Evolutionary conservation across 495 filamentous ascomycete genomes (phyloP), one percentile per base, ranked within the genome.

Genomic region (Filosporella fistucella): DNA sequence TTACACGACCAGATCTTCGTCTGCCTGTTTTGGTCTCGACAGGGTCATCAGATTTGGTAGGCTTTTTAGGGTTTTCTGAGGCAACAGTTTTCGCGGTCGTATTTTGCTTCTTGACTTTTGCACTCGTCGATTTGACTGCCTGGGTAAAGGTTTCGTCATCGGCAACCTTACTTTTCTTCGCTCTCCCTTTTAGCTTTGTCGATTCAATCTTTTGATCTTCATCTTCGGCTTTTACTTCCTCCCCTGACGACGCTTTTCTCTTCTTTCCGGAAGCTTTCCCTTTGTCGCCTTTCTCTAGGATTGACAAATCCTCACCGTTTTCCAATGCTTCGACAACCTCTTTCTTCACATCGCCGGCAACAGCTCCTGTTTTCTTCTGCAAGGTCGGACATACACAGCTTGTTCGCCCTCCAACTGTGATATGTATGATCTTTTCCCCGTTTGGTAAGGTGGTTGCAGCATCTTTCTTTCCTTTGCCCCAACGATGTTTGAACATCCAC

Each of bases 401-500:
- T 2, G 93, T 96, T 50, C 93, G 74, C 2, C 89, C 88, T 3
- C 91, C 89, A 4, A 96, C 91, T 11, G 83, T 96, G 18, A 96
- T 53, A 57, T 85, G 90, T 0, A 76, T 80, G 24, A 97, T 82
- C 64, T 82, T 88, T 46, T 87, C 84, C 0, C 93, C 93, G 54
- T 82, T 95, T 2, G 90, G 89, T 20, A 96, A 65, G 14, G 67
- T 77, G 2, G 71, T 72, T 0, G 70, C 43, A 5, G 74, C 71
- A 43, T 85, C 84, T 61, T 91, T 91, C 67, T 87, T 87, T 12
- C 91, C 91, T 59, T 94, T 95, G 9, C 81, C 74, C 91, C 91
- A 96, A 16, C 93, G 81, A 63, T 95, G 78, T 37, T 88, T 82
- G 72, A 96, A 94, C 23, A 98, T 69, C 93, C 91, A 98, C 45